Conservation (phyloP, 2,329 filamentous ascomycete genomes). For the Geoglossum cookeanum region DNA sequence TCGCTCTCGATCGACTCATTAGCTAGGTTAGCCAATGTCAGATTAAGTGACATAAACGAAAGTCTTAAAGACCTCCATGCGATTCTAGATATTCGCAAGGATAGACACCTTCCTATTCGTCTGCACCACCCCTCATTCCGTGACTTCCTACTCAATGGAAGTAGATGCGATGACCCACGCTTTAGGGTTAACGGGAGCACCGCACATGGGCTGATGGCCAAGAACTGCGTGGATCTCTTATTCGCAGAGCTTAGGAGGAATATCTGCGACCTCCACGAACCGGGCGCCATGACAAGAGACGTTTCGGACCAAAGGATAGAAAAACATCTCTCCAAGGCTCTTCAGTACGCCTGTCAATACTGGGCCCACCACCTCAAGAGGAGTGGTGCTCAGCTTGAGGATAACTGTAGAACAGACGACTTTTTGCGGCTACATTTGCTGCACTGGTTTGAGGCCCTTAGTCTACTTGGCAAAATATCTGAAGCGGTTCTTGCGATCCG, state of each 20-base stretch:
- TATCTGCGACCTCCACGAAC: slow-evolving; percentile 18
- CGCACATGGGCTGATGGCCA: slow-evolving; percentile 17
- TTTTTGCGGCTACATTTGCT: slow-evolving; percentile 24
- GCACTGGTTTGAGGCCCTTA: slow-evolving; percentile 27
- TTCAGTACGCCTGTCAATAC: slow-evolving; percentile 24
- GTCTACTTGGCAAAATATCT: slow-evolving; percentile 15
- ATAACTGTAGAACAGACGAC: slow-evolving; percentile 14
- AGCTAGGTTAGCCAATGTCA: slow-evolving; percentile 8
- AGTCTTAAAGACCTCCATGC: slow-evolving; percentile 10
- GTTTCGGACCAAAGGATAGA: slow-evolving; percentile 12
- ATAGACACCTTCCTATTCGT: slow-evolving; percentile 1
- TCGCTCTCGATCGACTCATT: slow-evolving; percentile 17
- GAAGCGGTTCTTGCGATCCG: slow-evolving; percentile 13
- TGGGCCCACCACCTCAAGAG: slow-evolving; percentile 20
- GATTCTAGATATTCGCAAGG: slow-evolving; percentile 9
- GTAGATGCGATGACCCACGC: slow-evolving; percentile 11
- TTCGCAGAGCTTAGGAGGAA: slow-evolving; percentile 17
- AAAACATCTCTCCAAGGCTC: slow-evolving; percentile 13
- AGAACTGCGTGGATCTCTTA: slow-evolving; percentile 21
- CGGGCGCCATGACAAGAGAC: slow-evolving; percentile 12
- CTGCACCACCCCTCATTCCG: slow-evolving; percentile 5
- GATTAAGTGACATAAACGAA: slow-evolving; percentile 2
- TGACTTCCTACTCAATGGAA: slow-evolving; percentile 14
- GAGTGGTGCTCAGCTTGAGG: slow-evolving; percentile 13
- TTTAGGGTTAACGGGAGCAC: slow-evolving; percentile 21